Base-by-base conservation (phyloP, 371 early-diverging fungal species). In the Actinomucor elegans region DNA sequence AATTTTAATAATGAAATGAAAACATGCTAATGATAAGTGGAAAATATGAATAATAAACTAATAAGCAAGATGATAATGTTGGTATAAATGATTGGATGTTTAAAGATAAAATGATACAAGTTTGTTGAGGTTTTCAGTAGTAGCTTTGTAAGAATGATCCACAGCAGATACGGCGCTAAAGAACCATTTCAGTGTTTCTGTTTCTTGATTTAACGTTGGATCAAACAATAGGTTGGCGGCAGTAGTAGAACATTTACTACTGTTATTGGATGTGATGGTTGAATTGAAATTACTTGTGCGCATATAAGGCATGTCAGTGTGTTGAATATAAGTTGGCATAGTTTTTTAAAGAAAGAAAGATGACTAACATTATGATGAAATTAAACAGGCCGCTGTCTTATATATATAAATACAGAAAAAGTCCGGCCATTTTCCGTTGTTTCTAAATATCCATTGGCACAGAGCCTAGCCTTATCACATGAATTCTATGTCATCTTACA, bases 21-120 rank as follows among this genome's bases (percentile, higher is more conserved):
- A 47, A 21, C 15, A 47, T 31, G 47, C 36, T 21, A 45, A 33
- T 31, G 35, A 24, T 33, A 33, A 44, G 31, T 21, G 17, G 18
- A 35, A 37, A 18, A 15, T 18, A 11, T 37, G 24, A 18, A 26
- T n/a, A 42, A 42, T 15, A 42, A 26, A 15, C 27, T 42, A 41
- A 14, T 21, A 24, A 3, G 6, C 2, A 41, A 45, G 44, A 17
- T 28, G 41, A 40, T 10, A 17, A 46, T 46, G 32, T 23, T 20
- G 15, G 24, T 33, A 32, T 48, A 34, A 23, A 23, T 21, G 34
- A 10, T 36, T 44, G 17, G 7, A 6, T 20, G 9, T 11, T 52
- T 53, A 59, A 14, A 59, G 42, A 48, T 59, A 54, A 36, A 59
- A 59, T 8, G 60, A 59, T 21, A 59, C 55, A 28, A 59, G 49